Evolutionary conservation across 441 rosid genomes (phyloP), one percentile per base, ranked within the genome.

Genomic region (Pelargonium cotyledonis): DNA sequence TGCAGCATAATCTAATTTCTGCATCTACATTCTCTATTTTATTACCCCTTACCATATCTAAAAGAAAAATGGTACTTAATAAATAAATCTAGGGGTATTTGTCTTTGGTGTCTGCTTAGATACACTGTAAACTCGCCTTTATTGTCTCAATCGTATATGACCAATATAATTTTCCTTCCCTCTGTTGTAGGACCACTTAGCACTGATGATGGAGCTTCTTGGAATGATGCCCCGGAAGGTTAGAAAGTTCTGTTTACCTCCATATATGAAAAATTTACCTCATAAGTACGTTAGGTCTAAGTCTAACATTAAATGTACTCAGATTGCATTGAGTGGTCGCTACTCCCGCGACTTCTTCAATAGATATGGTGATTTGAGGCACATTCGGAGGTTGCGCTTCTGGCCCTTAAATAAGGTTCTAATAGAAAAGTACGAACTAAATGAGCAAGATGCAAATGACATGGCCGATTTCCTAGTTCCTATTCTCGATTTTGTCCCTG

Each of bases 181-280:
- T 26, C 29, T 26, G 29, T 26, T 26, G 2, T 26, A 26, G 29
- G 90, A 86, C 79, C 93, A 88, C 81, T 79, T 88, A 76, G 93
- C 93, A 26, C 79, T 86, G 73, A 88, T 86, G 93, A 88, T 88
- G 90, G 93, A 88, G 80, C 93, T 88, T 71, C 77, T 86, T 7
- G 93, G 93, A 49, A 68, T 75, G 84, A 85, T 86, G 85, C 94
- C 94, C 26, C 81, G 88, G 69, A 86, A 88, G 94, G 94, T 88
- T 78, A 65, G 70, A 19, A 29, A 47, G 63, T 67, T 11, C 58
- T n/a, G n/a, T n/a, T n/a, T n/a, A 53, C 4, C 9, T 44, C 49
- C 49, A 44, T 44, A 44, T 5, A 8, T 7, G 6, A 2, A 44
- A 44, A 11, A n/a, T 44, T 44, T 7, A 46, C 51, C 51, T 46